These are phyloP conservation scores for Shiraia bambusicola DNA, from an alignment of 2,329 filamentous ascomycete genomes.

Conservation along the genomic window DNA sequence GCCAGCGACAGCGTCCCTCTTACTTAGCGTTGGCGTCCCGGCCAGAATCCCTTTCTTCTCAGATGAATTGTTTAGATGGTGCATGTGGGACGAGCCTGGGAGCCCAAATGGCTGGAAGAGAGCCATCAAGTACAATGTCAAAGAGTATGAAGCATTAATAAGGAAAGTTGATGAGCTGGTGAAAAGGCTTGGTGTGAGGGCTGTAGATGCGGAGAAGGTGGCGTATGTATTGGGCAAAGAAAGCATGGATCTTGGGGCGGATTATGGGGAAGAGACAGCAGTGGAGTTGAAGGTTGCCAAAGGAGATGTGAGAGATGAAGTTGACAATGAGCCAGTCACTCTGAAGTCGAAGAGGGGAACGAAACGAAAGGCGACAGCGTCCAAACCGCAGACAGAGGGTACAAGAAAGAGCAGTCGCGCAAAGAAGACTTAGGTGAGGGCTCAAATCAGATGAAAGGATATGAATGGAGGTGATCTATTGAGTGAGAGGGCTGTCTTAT, in stretches of 20 bases:
- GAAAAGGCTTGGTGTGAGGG: conserved; percentile 42
- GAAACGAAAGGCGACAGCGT: conserved; percentile 27
- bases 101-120: conserved; percentile 51
- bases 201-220: conserved; percentile 68
- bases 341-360: conserved; percentile 15
- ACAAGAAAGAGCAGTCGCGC: conserved; percentile 30
- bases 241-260: conserved; percentile 23
- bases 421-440: no score
- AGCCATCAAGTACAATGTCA: conserved; percentile 67
- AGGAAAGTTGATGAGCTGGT: conserved; percentile 32
- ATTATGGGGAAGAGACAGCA: background rate
- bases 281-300: background rate
- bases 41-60: conserved; percentile 70
- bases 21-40: conserved; percentile 66
- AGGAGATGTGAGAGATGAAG: conserved; percentile 1
- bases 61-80: conserved; percentile 76
- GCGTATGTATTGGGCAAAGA: conserved; percentile 66
- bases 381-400: conserved; percentile 16
- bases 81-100: conserved; percentile 56
- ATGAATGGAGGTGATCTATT: no score
- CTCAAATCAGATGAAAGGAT: no score
- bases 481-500: no score
- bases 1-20: conserved; percentile 74
- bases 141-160: conserved; percentile 66
- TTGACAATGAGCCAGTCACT: background rate